Evolutionary conservation across 805 yeast genomes (phyloP).

Genomic region (Barnettozyma salicaria): DNA sequence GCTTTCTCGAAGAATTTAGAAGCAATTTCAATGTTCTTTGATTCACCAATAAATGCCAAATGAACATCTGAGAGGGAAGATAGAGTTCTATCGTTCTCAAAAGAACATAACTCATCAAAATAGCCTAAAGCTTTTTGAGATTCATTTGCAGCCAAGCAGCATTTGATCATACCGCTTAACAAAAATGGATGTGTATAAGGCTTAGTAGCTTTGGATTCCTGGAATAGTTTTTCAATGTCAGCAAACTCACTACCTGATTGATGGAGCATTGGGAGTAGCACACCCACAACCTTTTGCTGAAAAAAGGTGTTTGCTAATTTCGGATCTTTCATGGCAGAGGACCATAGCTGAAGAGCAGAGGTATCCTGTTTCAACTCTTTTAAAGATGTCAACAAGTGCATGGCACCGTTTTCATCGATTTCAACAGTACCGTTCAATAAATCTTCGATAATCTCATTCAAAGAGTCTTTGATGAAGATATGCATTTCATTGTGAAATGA

Average conservation of each 20-base stretch:
- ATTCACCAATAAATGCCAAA: constrained; percentile 69
- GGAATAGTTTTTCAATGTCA: constrained; percentile 53
- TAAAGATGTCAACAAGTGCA: constrained; percentile 51
- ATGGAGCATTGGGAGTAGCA: constrained; percentile 60
- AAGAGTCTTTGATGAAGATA: constrained; percentile 41
- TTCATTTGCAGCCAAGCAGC: constrained; percentile 59
- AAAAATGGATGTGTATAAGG: constrained; percentile 37
- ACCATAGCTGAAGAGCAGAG: constrained; percentile 70
- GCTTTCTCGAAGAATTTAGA: constrained; percentile 72
- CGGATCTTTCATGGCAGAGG: constrained; percentile 46
- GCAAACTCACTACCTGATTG: constrained; percentile 51
- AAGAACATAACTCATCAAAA: constrained; percentile 54
- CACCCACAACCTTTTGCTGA: constrained; percentile 61
- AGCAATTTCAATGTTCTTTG: constrained; percentile 66
- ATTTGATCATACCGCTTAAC: constrained; percentile 67
- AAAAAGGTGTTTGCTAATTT: constrained; percentile 41
- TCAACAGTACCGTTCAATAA: constrained; percentile 38
- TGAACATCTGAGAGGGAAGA: constrained; percentile 68
- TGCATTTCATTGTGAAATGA: constrained; percentile 51
- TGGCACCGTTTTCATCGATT: constrained; percentile 48
- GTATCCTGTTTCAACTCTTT: constrained; percentile 54
- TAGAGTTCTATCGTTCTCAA: constrained; percentile 37
- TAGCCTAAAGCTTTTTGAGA: constrained; percentile 58
- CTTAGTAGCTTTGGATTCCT: constrained; percentile 33
- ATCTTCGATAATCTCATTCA: constrained; percentile 48